Conservation (phyloP, 2,329 filamentous ascomycete genomes). For the Acephala macrosclerotiorum region DNA sequence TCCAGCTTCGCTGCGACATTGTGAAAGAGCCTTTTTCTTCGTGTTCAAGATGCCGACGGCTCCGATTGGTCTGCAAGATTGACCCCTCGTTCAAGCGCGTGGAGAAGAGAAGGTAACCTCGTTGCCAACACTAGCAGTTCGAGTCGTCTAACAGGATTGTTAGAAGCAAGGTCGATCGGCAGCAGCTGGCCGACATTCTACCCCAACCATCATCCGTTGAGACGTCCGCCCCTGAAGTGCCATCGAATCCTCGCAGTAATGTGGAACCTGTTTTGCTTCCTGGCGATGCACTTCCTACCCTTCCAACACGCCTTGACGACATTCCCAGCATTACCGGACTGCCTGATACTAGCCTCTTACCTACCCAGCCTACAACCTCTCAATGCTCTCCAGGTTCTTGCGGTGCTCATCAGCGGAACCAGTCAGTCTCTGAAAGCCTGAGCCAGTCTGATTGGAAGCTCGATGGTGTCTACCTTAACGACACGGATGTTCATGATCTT, state of each 20-base stretch:
- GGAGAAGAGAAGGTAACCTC: conserved; percentile 73
- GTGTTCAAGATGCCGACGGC: conserved; percentile 77
- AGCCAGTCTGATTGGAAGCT: not conserved
- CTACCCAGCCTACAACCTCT: not conserved
- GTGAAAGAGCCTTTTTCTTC: conserved; percentile 77
- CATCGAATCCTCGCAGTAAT: not conserved
- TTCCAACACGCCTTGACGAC: not conserved
- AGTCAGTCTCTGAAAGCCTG: not conserved
- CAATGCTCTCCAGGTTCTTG: not conserved
- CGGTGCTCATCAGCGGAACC: not conserved
- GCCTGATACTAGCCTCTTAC: not conserved
- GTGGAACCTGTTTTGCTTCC: not conserved
- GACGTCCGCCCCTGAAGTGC: not conserved
- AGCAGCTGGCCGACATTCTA: not conserved
- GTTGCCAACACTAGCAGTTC: not conserved
- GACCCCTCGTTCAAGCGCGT: conserved; percentile 84
- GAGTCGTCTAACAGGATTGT: not conserved
- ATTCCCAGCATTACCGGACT: not conserved
- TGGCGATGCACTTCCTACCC: not conserved
- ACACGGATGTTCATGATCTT: not conserved
- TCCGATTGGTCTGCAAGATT: conserved; percentile 81
- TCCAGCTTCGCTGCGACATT: conserved; percentile 78
- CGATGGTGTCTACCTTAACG: not conserved
- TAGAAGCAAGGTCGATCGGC: not conserved
- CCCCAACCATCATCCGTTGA: not conserved